These are phyloP conservation scores for Fusarium humuli DNA, from an alignment of 2,329 filamentous ascomycete genomes.

Conservation along the genomic window DNA sequence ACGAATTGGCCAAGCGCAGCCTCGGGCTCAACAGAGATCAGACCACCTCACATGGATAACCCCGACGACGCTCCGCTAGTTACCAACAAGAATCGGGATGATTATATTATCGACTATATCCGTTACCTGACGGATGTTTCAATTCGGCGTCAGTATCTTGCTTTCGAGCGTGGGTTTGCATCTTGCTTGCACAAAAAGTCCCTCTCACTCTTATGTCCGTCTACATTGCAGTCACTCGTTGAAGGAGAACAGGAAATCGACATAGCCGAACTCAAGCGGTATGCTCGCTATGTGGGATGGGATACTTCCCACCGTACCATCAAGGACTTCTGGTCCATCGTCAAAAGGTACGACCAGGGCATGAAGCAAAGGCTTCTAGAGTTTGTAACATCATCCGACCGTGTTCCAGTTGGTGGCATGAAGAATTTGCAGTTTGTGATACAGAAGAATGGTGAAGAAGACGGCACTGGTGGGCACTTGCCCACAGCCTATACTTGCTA, in stretches of 20 bases:
- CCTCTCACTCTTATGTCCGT: slow-evolving; percentile 76
- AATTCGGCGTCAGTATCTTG: slow-evolving; percentile 79
- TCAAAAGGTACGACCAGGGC: slow-evolving; percentile 72
- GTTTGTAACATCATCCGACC: slow-evolving; percentile 94
- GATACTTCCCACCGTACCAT: slow-evolving; percentile 76
- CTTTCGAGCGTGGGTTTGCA: slow-evolving; percentile 85
- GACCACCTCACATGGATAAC: slow-evolving; percentile 45
- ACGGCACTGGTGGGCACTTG: slow-evolving; percentile 66
- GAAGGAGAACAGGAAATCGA: slow-evolving; percentile 88
- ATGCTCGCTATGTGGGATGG: slow-evolving; percentile 86
- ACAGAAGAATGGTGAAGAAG: slow-evolving; percentile 77
- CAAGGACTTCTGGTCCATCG: slow-evolving; percentile 85
- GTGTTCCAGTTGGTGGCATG: slow-evolving; percentile 88
- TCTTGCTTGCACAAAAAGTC: slow-evolving; percentile 78
- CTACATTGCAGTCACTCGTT: slow-evolving; percentile 79
- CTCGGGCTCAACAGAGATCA: slow-evolving; percentile 34
- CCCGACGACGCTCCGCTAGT: slow-evolving; percentile 75
- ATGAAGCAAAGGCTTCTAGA: slow-evolving; percentile 84
- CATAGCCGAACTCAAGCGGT: slow-evolving; percentile 75
- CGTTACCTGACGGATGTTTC: slow-evolving; percentile 84
- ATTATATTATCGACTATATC: slow-evolving; percentile 87
- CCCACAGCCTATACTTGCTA: slow-evolving; percentile 96
- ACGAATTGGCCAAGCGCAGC: slow-evolving; percentile 66
- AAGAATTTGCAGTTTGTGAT: slow-evolving; percentile 85
- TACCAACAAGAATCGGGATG: slow-evolving; percentile 80